phyloP scores from a whole-genome alignment of 2,329 filamentous ascomycete species.

The Microsporum ferrugineum region DNA sequence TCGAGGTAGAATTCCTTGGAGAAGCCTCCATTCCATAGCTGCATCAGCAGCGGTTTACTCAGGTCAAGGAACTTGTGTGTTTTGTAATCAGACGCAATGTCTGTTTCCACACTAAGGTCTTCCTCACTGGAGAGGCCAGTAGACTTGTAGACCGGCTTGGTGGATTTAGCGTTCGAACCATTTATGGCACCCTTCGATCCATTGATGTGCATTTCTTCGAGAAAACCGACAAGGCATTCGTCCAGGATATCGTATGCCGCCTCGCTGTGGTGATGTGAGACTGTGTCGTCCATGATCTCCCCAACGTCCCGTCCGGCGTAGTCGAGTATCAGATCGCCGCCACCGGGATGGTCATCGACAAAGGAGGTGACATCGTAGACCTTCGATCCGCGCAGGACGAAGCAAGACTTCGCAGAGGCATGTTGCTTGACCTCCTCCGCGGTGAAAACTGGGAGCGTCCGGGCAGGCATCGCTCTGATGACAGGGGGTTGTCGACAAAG shows the following conservation, averaged over 20 bases:
- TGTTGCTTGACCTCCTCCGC: conserved; percentile 69
- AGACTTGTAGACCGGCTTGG: conserved; percentile 33
- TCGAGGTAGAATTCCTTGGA: conserved; percentile 93
- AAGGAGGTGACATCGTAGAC: conserved; percentile 96
- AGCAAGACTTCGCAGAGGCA: conserved; percentile 73
- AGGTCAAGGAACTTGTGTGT: conserved; percentile 91
- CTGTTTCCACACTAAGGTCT: conserved; percentile 78
- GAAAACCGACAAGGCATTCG: conserved; percentile 72
- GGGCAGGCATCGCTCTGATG: conserved; percentile 58
- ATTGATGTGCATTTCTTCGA: conserved; percentile 30
- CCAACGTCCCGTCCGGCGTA: conserved; percentile 81
- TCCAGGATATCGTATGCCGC: conserved; percentile 92
- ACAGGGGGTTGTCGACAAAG: neutral
- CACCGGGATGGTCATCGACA: conserved; percentile 79
- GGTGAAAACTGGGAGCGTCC: conserved; percentile 72
- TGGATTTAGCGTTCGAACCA: conserved; percentile 32
- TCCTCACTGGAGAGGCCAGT: conserved; percentile 87
- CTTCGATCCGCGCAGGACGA: conserved; percentile 77
- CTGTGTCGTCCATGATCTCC: conserved; percentile 67
- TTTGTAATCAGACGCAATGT: conserved; percentile 63
- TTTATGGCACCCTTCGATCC: conserved; percentile 30
- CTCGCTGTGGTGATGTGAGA: conserved; percentile 78
- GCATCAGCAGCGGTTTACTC: conserved; percentile 68
- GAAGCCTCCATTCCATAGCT: conserved; percentile 82
- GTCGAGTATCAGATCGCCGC: conserved; percentile 74